These are phyloP conservation scores for Oryza glumipatula DNA, from an alignment of 176 grass and related monocot species.

Conservation along the genomic window DNA sequence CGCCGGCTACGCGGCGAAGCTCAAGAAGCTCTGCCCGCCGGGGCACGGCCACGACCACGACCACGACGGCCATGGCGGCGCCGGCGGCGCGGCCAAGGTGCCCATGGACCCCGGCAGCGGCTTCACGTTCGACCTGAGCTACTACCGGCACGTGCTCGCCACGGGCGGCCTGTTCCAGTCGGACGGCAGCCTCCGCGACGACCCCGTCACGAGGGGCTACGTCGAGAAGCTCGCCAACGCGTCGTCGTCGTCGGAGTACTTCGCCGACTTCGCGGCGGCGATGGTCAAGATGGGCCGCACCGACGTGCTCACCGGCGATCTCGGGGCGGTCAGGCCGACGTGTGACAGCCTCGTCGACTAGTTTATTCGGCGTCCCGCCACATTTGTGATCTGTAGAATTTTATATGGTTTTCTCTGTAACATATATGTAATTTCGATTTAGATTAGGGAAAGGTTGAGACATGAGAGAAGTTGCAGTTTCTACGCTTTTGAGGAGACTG, in stretches of 20 bases:
- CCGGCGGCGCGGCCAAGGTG: conserved; percentile 34
- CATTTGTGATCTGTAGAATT: neutral
- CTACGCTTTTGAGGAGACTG: neutral
- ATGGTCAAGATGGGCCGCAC: conserved; percentile 73
- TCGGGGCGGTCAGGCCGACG: conserved; percentile 40
- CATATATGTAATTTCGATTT: neutral
- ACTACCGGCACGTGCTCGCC: conserved; percentile 55
- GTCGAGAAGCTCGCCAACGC: conserved; percentile 58
- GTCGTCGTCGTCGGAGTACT: conserved; percentile 50
- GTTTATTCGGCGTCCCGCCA: neutral
- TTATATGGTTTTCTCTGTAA: neutral
- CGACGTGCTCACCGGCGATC: conserved; percentile 47
- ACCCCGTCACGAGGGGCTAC: conserved; percentile 53
- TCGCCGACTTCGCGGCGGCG: conserved; percentile 38
- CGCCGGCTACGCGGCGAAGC: conserved; percentile 40
- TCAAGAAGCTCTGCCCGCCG: conserved; percentile 49
- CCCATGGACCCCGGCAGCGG: conserved; percentile 56
- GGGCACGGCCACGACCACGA: neutral
- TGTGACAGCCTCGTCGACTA: conserved; percentile 60
- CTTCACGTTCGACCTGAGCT: conserved; percentile 60
- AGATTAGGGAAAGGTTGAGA: neutral
- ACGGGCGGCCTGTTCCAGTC: conserved; percentile 60
- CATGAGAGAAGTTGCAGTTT: neutral
- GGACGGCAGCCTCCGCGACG: conserved; percentile 56
- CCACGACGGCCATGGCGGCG: neutral